A percentile compares a stretch with the other conserved stretches of the same genome.
These are phyloP conservation scores for Colletotrichum lini DNA, from an alignment of 2,329 filamentous ascomycete genomes.

Conservation along the genomic window DNA sequence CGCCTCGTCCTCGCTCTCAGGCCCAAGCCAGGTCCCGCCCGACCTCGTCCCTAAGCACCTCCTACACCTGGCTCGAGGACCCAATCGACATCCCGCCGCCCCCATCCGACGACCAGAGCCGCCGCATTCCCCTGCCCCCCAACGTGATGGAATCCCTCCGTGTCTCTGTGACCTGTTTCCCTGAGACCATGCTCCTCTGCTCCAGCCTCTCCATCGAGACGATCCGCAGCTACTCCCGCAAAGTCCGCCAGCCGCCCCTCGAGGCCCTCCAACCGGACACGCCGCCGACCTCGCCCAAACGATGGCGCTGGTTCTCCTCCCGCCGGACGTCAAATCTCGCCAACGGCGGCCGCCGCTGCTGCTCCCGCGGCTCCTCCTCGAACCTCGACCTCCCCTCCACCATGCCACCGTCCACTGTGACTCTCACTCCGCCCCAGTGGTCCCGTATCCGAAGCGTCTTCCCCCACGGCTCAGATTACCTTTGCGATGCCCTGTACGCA, in stretches of 20 bases:
- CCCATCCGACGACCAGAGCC: conserved; percentile 32
- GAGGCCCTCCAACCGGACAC: conserved; percentile 33
- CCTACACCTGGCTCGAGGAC: conserved; percentile 43
- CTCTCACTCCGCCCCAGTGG: conserved; percentile 53
- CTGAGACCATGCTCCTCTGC: conserved; percentile 71
- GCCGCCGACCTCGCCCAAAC: conserved; percentile 40
- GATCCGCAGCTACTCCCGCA: conserved; percentile 69
- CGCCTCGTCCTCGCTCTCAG: conserved; percentile 27
- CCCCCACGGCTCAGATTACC: conserved; percentile 65
- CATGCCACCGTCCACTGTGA: conserved; percentile 22
- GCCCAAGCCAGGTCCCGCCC: conserved; percentile 29
- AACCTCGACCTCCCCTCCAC: conserved; percentile 22
- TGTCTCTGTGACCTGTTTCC: conserved; percentile 69
- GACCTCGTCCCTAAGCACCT: conserved; percentile 28
- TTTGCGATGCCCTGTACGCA: conserved; percentile 72
- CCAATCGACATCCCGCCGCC: conserved; percentile 37
- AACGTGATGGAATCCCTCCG: conserved; percentile 69
- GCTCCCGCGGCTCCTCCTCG: conserved; percentile 32
- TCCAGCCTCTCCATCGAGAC: conserved; percentile 70
- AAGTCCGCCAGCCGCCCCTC: conserved; percentile 59
- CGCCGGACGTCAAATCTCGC: conserved; percentile 25
- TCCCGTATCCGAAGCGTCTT: conserved; percentile 66
- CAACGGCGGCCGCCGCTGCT: conserved; percentile 24
- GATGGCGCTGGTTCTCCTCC: conserved; percentile 42
- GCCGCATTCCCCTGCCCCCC: conserved; percentile 63